Percentiles rank a stretch among this genome's conserved stretches.
These are phyloP conservation scores for Cucurbita ficifolia DNA, from an alignment of 306 rosid genomes.

Conservation along the genomic window DNA sequence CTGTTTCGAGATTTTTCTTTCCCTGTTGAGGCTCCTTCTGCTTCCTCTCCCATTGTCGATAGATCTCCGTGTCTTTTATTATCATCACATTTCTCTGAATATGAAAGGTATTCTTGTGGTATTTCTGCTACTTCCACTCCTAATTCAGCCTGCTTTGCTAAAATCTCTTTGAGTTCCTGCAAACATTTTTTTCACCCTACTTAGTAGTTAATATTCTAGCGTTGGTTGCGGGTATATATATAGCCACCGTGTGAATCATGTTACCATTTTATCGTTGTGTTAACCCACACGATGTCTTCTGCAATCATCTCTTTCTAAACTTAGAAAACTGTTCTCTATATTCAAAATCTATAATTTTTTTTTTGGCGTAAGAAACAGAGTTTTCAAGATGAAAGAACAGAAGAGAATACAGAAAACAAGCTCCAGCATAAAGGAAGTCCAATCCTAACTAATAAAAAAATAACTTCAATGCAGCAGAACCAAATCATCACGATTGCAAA, in stretches of 20 bases:
- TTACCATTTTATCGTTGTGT: background rate
- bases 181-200: slow-evolving; percentile 2
- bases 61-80: slow-evolving; percentile 14
- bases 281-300: background rate
- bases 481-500: background rate
- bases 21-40: background rate
- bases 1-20: slow-evolving; percentile 35
- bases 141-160: slow-evolving; percentile 81
- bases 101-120: slow-evolving; percentile 54
- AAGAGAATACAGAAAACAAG: background rate
- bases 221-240: background rate
- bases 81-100: slow-evolving; percentile 22
- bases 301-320: background rate
- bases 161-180: slow-evolving; percentile 71
- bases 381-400: background rate
- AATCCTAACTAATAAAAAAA: background rate
- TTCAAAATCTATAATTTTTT: background rate
- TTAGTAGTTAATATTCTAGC: background rate
- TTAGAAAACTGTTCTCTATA: background rate
- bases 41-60: background rate
- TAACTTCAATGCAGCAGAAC: background rate
- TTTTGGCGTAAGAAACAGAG: background rate
- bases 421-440: background rate
- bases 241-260: background rate
- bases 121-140: slow-evolving; percentile 94